phyloP scores from a whole-genome alignment of 257 asterid species.

The Avicennia marina region DNA sequence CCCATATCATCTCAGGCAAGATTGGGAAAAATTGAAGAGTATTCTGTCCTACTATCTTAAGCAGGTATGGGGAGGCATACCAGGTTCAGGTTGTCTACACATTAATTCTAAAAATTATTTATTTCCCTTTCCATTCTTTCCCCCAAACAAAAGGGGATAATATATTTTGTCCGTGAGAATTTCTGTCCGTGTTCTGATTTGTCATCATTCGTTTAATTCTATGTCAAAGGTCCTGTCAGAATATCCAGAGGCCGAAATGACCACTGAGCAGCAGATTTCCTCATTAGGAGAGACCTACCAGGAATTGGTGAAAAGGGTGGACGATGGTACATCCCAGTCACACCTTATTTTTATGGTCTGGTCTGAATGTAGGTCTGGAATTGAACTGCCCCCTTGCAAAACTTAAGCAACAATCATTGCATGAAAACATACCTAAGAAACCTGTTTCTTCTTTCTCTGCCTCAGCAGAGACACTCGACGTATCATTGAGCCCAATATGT shows the following conservation, averaged over 20 bases:
- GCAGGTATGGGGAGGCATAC: conserved; percentile 58
- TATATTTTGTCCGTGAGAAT: neutral
- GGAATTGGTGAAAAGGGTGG: conserved; percentile 92
- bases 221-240: conserved; percentile 60
- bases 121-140: conserved; percentile 2
- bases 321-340: conserved; percentile 78
- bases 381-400: too few relatives aligned
- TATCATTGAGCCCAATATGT: neutral
- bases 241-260: conserved; percentile 87
- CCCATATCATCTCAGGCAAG: conserved; percentile 55
- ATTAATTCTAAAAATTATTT: neutral
- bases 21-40: conserved; percentile 71
- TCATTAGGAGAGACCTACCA: conserved; percentile 67
- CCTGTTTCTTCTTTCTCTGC: neutral
- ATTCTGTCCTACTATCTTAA: conserved; percentile 69
- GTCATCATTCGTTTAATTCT: conserved; percentile 7
- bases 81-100: conserved; percentile 16
- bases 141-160: conserved; percentile 4
- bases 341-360: conserved; percentile 19
- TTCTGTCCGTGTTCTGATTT: neutral
- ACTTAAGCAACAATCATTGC: conserved; percentile 2
- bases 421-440: neutral
- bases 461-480: neutral
- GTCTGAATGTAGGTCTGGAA: too few relatives aligned
- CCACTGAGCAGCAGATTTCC: conserved; percentile 63